Evolutionary conservation across 805 yeast species (phyloP), one percentile per base, ranked within the genome.

Genomic region (Middelhovenomyces tepae): DNA sequence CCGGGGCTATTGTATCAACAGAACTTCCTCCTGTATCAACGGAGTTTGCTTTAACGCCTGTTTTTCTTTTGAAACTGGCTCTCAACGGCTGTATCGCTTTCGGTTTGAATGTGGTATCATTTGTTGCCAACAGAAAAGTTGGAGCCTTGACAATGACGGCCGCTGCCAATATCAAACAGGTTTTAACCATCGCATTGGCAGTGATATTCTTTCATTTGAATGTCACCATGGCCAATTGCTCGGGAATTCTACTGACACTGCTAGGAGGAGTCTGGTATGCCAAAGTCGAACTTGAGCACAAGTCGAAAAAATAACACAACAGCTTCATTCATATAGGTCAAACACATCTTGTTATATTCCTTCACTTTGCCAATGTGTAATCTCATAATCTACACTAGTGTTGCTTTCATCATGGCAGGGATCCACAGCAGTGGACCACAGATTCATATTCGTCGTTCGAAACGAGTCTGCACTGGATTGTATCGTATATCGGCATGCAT

Each of bases 201-300:
- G 46, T 47, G 23, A 19, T 48, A 22, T 47, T 48, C 41, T 48
- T 50, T 46, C 39, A 49, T 24, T 36, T 50, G 23, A 42, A 40
- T n/a, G 39, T 48, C 34, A 47, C 50, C 14, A 44, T 48, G 10
- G 21, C 47, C 34, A 48, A 50, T 27, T 42, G 47, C 11, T 20
- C 48, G 20, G 51, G 51, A 26, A 47, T 47, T 35, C 19, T 44
- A 13, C 35, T 47, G 26, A 47, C 51, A 14, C 37, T 47, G 21
- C 36, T 37, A 17, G 51, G 51, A 19, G 51, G 52, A n/a, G 51
- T 49, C 14, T 47, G 52, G 52, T 47, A 47, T 31, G 51, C 52
- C 32, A 35, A 35, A 23, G 27, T 35, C 9, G 38, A 35, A 27
- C 19, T 35, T 19, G 38, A 35, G 23, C 9, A 21, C 23, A 21